A percentile compares a stretch with the other conserved stretches of the same genome.
These are phyloP conservation scores for Populus alba DNA, from an alignment of 345 rosid genomes.

Conservation along the genomic window DNA sequence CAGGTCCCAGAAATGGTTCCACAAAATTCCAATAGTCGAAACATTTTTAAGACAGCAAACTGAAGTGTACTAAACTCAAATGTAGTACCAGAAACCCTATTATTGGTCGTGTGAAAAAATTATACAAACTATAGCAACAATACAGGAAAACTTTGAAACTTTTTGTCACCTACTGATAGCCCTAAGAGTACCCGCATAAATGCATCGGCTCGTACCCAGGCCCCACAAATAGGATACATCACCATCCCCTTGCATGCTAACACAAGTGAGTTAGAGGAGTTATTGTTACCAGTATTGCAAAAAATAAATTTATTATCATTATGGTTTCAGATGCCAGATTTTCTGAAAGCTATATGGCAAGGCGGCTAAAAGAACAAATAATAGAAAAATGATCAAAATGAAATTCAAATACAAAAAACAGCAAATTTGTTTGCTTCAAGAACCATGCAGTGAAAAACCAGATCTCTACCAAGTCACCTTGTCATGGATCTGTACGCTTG, in stretches of 20 bases:
- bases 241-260: slow-evolving; percentile 18
- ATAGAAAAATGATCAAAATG: neutral
- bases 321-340: neutral
- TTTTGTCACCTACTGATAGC: slow-evolving; percentile 14
- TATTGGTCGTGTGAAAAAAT: too few relatives aligned
- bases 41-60: too few relatives aligned
- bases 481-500: neutral
- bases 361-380: neutral
- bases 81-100: too few relatives aligned
- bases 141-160: slow-evolving; percentile 9
- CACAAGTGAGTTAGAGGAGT: slow-evolving; percentile 24
- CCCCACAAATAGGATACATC: slow-evolving; percentile 31
- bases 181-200: slow-evolving; percentile 20
- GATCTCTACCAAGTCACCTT: neutral
- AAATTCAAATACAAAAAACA: neutral
- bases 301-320: neutral
- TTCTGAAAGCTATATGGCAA: neutral
- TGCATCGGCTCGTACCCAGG: slow-evolving; percentile 17
- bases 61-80: too few relatives aligned
- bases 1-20: neutral
- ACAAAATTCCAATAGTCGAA: neutral
- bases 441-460: neutral
- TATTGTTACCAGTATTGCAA: neutral
- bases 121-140: neutral
- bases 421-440: too few relatives aligned